A percentile compares a stretch with the other conserved stretches of the same genome.
These are phyloP conservation scores for Leishmania aethiopica DNA, from an alignment of 208 protist genomes.

Conservation along the genomic window DNA sequence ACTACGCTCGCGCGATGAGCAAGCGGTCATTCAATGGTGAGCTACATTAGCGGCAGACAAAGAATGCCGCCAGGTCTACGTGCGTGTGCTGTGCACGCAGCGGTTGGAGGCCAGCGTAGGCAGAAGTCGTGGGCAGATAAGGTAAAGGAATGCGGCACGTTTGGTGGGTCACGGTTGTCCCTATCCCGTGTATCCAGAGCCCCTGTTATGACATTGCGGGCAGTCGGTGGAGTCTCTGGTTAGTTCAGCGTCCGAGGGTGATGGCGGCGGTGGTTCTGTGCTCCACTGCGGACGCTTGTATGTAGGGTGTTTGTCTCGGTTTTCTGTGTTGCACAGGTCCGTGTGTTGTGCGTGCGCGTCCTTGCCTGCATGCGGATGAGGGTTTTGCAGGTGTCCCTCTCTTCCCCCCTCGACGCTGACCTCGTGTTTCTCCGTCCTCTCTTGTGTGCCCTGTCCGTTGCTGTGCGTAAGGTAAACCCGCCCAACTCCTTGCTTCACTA, in stretches of 20 bases:
- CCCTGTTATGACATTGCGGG: background rate
- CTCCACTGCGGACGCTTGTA: background rate
- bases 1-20: constrained; percentile 46
- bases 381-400: background rate
- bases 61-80: background rate
- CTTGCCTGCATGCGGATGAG: background rate
- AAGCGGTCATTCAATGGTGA: background rate
- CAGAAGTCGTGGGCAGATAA: background rate
- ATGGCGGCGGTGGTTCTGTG: background rate
- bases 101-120: background rate
- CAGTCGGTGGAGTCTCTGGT: too few relatives aligned
- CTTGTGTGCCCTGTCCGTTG: background rate
- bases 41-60: background rate
- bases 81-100: background rate
- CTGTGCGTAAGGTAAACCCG: background rate
- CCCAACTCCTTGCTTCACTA: background rate
- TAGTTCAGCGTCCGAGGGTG: background rate
- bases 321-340: background rate
- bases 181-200: background rate
- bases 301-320: background rate
- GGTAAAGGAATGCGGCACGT: background rate
- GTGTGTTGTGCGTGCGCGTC: background rate
- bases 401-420: background rate
- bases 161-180: background rate
- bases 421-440: background rate